Percentiles rank a stretch among this genome's conserved stretches.
Conservation (phyloP, 2,329 filamentous ascomycete genomes). For the Dichotomopilus funicola region DNA sequence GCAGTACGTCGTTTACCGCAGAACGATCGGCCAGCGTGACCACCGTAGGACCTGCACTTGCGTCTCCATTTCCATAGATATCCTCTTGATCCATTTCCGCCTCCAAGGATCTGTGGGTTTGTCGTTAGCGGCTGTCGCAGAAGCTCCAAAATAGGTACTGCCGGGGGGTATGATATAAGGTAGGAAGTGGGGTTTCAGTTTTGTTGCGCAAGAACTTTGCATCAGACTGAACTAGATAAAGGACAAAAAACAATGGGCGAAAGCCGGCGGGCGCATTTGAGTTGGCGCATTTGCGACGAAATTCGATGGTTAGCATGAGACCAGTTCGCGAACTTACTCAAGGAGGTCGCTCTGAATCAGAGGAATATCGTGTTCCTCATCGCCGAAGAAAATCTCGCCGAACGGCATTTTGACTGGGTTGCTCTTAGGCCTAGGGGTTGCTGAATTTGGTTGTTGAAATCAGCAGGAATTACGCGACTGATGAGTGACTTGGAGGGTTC, state of each 20-base stretch:
- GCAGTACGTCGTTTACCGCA: not conserved
- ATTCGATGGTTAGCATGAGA: not conserved
- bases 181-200: not conserved
- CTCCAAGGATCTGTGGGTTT: conserved; percentile 9
- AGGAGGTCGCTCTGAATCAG: conserved; percentile 20
- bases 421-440: not conserved
- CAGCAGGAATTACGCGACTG: not conserved
- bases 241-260: not conserved
- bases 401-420: conserved; percentile 13
- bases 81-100: not conserved
- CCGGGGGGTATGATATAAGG: not conserved
- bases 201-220: not conserved
- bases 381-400: conserved; percentile 6
- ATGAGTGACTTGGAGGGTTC: not conserved
- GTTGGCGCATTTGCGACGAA: not conserved
- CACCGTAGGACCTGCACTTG: conserved; percentile 13
- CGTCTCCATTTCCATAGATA: not conserved
- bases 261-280: not conserved
- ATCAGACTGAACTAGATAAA: not conserved
- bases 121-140: conserved; percentile 1
- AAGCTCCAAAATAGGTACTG: not conserved
- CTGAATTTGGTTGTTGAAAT: not conserved
- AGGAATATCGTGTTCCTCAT: conserved; percentile 3
- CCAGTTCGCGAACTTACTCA: conserved; percentile 17
- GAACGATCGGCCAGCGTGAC: conserved; percentile 14